Base-by-base conservation (phyloP, 1,284 basidiomycete species). In the Cystobasidium sp. region DNA sequence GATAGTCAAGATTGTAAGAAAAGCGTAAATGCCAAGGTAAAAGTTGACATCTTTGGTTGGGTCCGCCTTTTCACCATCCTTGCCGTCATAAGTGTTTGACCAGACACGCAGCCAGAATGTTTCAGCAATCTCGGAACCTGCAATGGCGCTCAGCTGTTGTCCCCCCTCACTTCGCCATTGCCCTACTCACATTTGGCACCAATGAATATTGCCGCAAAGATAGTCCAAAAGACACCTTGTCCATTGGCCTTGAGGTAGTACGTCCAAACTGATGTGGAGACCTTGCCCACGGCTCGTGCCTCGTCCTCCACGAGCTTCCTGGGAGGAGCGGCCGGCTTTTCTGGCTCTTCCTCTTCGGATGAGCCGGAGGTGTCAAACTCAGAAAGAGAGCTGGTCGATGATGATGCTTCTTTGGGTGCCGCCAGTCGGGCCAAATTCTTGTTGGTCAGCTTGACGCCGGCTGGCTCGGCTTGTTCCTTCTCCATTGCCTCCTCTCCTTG, bases 231-330 rank as follows among this genome's bases (percentile, higher is more conserved):
- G 76, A 84, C 47, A 18, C 51, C 59, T 9, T 78, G 77, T 18
- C 80, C 81, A 51, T 77, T 75, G 20, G 77, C 65, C 18, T 68
- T 83, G 80, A 96, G 84, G 81, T 96, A 97, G 0, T 88, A 87
- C 76, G 84, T 82, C 94, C 94, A 97, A 20, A 97, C 90, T 53
- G 89, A 87, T 75, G 85, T 85, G 61, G 87, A 84, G 70, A 97
- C 93, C 51, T 89, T 87, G 0, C 94, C 94, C 24, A 92, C 89
- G 0, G 92, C 94, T 7, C 93, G 87, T 76, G 89, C 89, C 82
- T 97, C 94, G 79, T 97, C 94, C 81, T 96, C 93, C 44, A 97
- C 86, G 22, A 97, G 86, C 82, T 94, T 96, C 63, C 92, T 85
- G 0, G 91, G 90, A 0, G 87, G 61, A 37, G 74, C 49, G 4